Conservation (phyloP, 345 rosid genomes). For the Melaleuca alternifolia region DNA sequence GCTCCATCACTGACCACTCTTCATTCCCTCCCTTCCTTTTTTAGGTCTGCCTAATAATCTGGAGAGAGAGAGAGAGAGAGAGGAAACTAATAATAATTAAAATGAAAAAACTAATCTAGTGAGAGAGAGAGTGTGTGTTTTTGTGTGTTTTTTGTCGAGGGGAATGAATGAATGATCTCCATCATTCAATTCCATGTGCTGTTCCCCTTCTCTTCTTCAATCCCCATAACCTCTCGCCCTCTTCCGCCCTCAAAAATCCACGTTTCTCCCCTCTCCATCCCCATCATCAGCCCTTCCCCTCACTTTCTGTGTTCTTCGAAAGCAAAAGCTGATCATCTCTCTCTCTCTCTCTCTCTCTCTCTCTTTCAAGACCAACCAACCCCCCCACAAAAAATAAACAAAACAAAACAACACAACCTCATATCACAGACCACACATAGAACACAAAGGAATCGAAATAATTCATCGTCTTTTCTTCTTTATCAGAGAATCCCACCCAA, state of each 20-base stretch:
- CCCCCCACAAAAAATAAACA: background rate
- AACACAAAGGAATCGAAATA: background rate
- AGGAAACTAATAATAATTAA: background rate
- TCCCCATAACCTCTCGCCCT: background rate
- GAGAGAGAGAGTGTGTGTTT: background rate
- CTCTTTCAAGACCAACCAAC: background rate
- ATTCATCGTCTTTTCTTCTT: background rate
- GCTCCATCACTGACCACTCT: background rate
- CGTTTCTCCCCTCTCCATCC: background rate
- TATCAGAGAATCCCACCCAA: background rate
- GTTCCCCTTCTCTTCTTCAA: constrained; percentile 6
- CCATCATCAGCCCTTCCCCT: background rate
- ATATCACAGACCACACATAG: background rate
- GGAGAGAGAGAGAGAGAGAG: background rate
- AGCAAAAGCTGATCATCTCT: constrained; percentile 7
- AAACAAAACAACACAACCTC: background rate
- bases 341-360: background rate
- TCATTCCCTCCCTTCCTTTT: background rate
- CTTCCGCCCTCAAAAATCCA: background rate
- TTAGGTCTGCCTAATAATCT: background rate
- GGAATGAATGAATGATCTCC: background rate
- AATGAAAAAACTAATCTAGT: background rate
- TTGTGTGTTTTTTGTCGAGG: background rate
- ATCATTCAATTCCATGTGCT: constrained; percentile 12
- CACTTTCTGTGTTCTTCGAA: background rate